These are phyloP conservation scores for Isatis tinctoria DNA, from an alignment of 345 rosid species.

Conservation along the genomic window DNA sequence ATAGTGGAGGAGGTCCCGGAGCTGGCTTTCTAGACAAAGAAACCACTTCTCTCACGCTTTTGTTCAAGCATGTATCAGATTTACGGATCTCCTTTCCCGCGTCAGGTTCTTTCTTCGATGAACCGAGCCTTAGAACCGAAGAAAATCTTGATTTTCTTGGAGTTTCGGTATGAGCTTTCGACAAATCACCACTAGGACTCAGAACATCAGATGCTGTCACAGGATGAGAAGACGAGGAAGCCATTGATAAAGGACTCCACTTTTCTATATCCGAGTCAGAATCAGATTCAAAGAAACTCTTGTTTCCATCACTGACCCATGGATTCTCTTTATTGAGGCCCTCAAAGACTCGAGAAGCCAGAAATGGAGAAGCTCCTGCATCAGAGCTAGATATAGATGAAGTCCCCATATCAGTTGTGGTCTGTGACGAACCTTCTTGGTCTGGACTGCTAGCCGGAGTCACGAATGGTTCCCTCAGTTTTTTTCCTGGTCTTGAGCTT, in stretches of 20 bases:
- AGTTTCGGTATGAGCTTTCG: constrained; percentile 34
- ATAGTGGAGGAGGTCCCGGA: constrained; percentile 91
- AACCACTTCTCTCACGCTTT: constrained; percentile 84
- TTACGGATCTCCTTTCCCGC: constrained; percentile 36
- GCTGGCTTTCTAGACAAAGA: constrained; percentile 74
- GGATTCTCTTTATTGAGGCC: constrained; percentile 53
- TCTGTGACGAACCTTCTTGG: constrained; percentile 60
- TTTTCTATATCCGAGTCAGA: constrained; percentile 64
- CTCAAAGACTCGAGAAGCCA: constrained; percentile 43
- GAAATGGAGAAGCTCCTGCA: constrained; percentile 76
- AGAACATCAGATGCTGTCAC: constrained; percentile 37
- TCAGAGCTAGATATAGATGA: constrained; percentile 93
- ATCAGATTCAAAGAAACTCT: constrained; percentile 50
- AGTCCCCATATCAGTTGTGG: constrained; percentile 68
- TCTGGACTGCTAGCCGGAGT: constrained; percentile 97
- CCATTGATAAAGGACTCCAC: constrained; percentile 48
- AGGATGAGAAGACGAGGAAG: constrained; percentile 33
- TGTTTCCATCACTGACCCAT: constrained; percentile 42
- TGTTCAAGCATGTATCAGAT: constrained; percentile 55
- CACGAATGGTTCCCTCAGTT: constrained; percentile 67
- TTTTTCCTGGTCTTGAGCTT: constrained; percentile 38
- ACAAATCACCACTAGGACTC: constrained; percentile 44
- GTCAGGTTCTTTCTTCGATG: constrained; percentile 51
- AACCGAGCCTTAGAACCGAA: constrained; percentile 44
- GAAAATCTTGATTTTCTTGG: constrained; percentile 40